These are phyloP conservation scores for Fonsecaea nubica DNA, from an alignment of 2,329 filamentous ascomycete genomes.

Conservation along the genomic window DNA sequence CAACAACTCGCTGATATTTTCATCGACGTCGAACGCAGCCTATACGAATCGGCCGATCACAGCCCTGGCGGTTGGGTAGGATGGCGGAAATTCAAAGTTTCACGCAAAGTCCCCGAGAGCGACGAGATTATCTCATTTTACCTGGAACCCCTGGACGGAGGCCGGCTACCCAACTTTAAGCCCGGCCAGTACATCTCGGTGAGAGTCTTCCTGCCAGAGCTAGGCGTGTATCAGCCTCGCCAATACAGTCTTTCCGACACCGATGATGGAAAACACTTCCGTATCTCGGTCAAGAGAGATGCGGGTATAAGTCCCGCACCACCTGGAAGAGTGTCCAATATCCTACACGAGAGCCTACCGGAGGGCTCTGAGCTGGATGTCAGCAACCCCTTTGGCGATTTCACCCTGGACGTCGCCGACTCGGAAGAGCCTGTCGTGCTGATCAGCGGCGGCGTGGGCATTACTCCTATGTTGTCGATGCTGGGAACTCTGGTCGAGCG, in stretches of 20 bases:
- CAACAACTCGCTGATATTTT: constrained; percentile 75
- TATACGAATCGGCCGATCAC: constrained; percentile 56
- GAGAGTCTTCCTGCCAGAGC: constrained; percentile 62
- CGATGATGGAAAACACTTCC: constrained; percentile 59
- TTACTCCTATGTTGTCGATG: constrained; percentile 67
- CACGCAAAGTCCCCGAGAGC: constrained; percentile 69
- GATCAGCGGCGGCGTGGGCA: constrained; percentile 67
- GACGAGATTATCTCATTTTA: constrained; percentile 75
- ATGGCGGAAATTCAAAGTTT: constrained; percentile 72
- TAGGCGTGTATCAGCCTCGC: constrained; percentile 69
- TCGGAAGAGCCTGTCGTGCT: constrained; percentile 60
- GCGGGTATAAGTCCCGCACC: constrained; percentile 59
- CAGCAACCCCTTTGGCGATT: constrained; percentile 70
- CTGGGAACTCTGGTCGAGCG: constrained; percentile 54
- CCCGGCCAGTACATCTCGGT: constrained; percentile 77
- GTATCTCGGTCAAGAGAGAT: constrained; percentile 75
- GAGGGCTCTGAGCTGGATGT: constrained; percentile 69
- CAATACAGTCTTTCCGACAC: constrained; percentile 75
- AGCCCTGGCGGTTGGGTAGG: constrained; percentile 60
- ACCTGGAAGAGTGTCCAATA: constrained; percentile 72
- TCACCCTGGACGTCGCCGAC: constrained; percentile 57
- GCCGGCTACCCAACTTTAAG: constrained; percentile 66
- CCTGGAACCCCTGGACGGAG: constrained; percentile 67
- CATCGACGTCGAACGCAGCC: constrained; percentile 67
- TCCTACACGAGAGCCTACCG: constrained; percentile 67